Evolutionary conservation across 257 asterid species (phyloP), one percentile per base, ranked within the genome.

Genomic region (Gynochthodes officinalis): DNA sequence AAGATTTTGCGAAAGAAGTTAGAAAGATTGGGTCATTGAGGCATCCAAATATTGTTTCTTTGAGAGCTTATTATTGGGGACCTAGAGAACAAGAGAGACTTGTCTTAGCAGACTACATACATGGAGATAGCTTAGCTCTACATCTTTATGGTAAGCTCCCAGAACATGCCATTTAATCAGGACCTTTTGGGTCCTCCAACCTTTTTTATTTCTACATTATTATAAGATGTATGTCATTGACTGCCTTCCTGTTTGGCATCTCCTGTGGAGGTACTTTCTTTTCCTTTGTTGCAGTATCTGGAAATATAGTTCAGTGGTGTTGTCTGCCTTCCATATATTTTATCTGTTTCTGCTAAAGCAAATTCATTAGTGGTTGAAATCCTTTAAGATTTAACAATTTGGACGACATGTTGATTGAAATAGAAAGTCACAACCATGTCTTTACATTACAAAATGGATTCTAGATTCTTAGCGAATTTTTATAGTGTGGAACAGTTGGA

Each of bases 31-130:
- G 98, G 76, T 87, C 88, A 21, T 74, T 90, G 54, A 88, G 79
- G 85, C 92, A 92, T 74, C 87, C 81, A 44, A 82, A 84, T 78
- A 33, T 84, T 25, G 89, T 90, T 65, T 84, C 89, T 23, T 84
- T 92, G 75, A 86, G 95, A 64, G 98, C 96, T 74, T 92, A 83
- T 81, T 92, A 90, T 65, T 92, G 96, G 98, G 98, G 98, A 13
- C 96, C 96, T 33, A 83, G 95, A 72, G 96, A 92, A 72, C 98
- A 92, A 75, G 98, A 92, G 74, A 78, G 96, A 80, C 98, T 92
- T 71, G 80, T 92, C 76, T 78, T 92, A 78, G 92, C 96, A 28
- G 96, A 92, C 80, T 92, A 84, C 78, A 79, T 92, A 30, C 75
- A 80, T 59, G 98, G 98, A 32, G 96, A 92, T 82, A 92, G 96